Conservation (phyloP, 1,284 basidiomycete species). For the Irpex sp. region DNA sequence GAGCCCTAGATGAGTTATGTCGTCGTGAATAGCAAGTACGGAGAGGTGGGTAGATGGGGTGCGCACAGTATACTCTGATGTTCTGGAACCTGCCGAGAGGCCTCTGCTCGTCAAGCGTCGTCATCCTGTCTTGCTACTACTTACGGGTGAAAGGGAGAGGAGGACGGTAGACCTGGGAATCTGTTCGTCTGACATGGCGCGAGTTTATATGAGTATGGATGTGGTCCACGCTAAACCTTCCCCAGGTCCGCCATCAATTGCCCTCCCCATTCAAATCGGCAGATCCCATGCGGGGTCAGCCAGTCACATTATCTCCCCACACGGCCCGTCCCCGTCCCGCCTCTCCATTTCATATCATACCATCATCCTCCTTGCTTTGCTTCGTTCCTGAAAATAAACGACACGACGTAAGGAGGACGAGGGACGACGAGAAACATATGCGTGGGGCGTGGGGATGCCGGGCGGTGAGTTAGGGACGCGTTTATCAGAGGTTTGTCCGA, state of each 20-base stretch:
- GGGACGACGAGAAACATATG: too few relatives aligned
- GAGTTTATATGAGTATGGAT: too few relatives aligned
- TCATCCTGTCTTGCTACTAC: neutral
- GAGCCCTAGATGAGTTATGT: conserved; percentile 41
- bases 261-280: neutral
- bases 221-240: too few relatives aligned
- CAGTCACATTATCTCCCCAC: neutral
- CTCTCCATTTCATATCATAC: neutral
- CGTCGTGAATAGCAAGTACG: neutral
- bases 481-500: too few relatives aligned
- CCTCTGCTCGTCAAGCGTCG: neutral
- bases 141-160: too few relatives aligned
- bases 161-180: too few relatives aligned
- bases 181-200: too few relatives aligned
- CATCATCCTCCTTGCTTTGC: too few relatives aligned
- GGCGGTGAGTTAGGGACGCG: too few relatives aligned
- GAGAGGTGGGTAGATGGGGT: neutral
- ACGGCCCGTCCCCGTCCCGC: neutral
- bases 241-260: neutral
- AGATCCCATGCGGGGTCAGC: neutral
- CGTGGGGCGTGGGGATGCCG: too few relatives aligned
- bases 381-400: too few relatives aligned
- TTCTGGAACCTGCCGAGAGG: conserved; percentile 38
- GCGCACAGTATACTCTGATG: conserved; percentile 57
- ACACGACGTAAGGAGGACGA: too few relatives aligned